Evolutionary conservation across 257 asterid genomes (phyloP), one percentile per base, ranked within the genome.

Genomic region (Fraxinus americana): DNA sequence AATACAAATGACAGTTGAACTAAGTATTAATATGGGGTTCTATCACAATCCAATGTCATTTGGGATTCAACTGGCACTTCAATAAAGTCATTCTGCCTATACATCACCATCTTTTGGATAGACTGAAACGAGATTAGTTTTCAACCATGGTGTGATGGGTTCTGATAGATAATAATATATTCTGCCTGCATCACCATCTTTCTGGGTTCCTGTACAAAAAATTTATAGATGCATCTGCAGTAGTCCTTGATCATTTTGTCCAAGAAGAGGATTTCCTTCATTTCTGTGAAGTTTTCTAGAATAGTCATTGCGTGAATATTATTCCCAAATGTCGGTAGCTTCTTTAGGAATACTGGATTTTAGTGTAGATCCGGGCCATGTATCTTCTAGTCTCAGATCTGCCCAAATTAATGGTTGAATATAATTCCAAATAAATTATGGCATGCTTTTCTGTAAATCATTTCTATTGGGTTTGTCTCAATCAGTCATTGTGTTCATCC

Each of bases 291-390:
- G 19, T 66, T 10, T 72, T 43, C 21, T 14, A 50, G 59, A 70
- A 5, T 48, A 48, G n/a, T 1, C 57, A 13, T 3, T 30, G 52
- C 11, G 25, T 68, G 45, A 10, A 67, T 75, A 23, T 68, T 32
- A 54, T 13, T 68, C 3, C n/a, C 57, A 65, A 16, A 52, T 43
- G 69, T 43, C 21, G 35, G 35, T 75, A 19, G 73, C 34, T 27
- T 54, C 76, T 48, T 66, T 41, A 41, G 48, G 71, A 76, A 74
- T 73, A 70, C 36, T 25, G 36, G 45, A 69, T 27, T 25, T 35
- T n/a, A 21, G 74, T 66, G 21, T 67, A 57, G 78, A 52, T 30
- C 43, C 11, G 25, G 50, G 78, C 59, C 75, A 35, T 29, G 63
- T 74, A 71, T 68, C 48, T 45, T 19, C 21, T 36, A 73, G 27